Base-by-base conservation (phyloP, 352 stramenopile species). In the Globisporangium irregulare region DNA sequence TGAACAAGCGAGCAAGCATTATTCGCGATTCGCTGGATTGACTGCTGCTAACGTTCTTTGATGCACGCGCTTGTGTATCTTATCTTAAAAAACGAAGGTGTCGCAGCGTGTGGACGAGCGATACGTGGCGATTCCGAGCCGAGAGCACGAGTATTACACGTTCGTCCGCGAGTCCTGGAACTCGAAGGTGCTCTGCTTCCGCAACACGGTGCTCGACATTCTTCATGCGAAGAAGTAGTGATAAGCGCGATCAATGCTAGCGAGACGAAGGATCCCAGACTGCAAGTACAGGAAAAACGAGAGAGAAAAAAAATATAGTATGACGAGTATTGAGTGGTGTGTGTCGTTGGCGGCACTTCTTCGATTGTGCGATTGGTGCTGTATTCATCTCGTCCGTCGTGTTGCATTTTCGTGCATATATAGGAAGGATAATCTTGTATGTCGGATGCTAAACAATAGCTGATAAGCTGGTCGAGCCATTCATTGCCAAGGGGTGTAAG, bases 81-180 rank as follows among this genome's bases (percentile, higher is more conserved):
- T 58, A 34, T 15, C 38, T 46, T 41, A 12, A 18, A 12, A 18
- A 9, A 6, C 29, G n/a, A 32, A 68, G 55, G 59, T 57, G 32
- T 36, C 20, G 6, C 68, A 74, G 27, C 66, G 59, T n/a, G 27
- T 22, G 12, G 62, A 87, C 60, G 72, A 87, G 67, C 77, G 84
- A 51, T 93, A 93, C 69, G 80, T 82, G 61, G 59, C 79, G 41
- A 66, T 93, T 64, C 83, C 80, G 34, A 89, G 78, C 71, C 82
- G 74, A 34, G 86, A 93, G 73, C 86, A 93, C 70, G 86, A 92
- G 78, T 93, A 91, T 75, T 93, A 93, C 74, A 89, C 83, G 75
- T 79, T 74, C 72, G 64, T 92, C 51, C 83, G 86, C 56, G 65
- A 90, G 71, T 63, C 75, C 22, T 93, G 86, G 86, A 93, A 93